phyloP scores from a whole-genome alignment of 2,329 filamentous ascomycete genomes.

The Chlorencoelia australis region DNA sequence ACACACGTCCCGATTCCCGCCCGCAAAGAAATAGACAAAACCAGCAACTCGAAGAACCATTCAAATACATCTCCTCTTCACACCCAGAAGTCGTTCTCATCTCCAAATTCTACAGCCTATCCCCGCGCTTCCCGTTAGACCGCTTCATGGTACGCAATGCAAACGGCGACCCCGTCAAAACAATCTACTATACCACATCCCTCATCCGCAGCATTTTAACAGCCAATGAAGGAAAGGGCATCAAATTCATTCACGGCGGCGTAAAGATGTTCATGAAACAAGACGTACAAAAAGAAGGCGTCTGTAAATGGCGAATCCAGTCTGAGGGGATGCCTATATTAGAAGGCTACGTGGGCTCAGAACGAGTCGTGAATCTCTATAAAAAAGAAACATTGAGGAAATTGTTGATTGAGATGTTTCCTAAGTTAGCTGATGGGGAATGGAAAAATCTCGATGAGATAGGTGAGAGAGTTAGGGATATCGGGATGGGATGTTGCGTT shows the following conservation, averaged over 20 bases:
- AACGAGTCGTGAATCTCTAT: slow-evolving; percentile 63
- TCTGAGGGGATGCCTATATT: slow-evolving; percentile 86
- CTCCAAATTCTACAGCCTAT: slow-evolving; percentile 76
- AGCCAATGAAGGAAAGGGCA: slow-evolving; percentile 78
- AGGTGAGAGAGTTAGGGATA: slow-evolving; percentile 66
- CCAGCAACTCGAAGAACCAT: slow-evolving; percentile 69
- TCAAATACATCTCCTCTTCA: slow-evolving; percentile 72
- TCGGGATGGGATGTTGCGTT: slow-evolving; percentile 87
- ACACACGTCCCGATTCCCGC: slow-evolving; percentile 14
- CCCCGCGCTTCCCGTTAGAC: slow-evolving; percentile 73
- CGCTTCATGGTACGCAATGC: slow-evolving; percentile 96
- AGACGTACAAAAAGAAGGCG: slow-evolving; percentile 74
- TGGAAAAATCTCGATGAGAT: slow-evolving; percentile 79
- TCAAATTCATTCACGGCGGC: slow-evolving; percentile 93
- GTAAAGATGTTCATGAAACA: slow-evolving; percentile 99
- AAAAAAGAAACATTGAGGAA: slow-evolving; percentile 71
- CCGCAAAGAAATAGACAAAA: slow-evolving; percentile 29
- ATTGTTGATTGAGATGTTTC: slow-evolving; percentile 93
- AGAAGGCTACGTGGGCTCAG: slow-evolving; percentile 77
- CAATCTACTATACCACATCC: slow-evolving; percentile 89
- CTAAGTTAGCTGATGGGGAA: slow-evolving; percentile 65
- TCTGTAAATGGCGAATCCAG: slow-evolving; percentile 92
- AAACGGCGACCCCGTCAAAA: slow-evolving; percentile 76
- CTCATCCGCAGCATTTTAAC: slow-evolving; percentile 77
- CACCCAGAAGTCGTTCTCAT: slow-evolving; percentile 72